Base-by-base conservation (phyloP, 768 basidiomycete genomes). In the Megacollybia marginata region DNA sequence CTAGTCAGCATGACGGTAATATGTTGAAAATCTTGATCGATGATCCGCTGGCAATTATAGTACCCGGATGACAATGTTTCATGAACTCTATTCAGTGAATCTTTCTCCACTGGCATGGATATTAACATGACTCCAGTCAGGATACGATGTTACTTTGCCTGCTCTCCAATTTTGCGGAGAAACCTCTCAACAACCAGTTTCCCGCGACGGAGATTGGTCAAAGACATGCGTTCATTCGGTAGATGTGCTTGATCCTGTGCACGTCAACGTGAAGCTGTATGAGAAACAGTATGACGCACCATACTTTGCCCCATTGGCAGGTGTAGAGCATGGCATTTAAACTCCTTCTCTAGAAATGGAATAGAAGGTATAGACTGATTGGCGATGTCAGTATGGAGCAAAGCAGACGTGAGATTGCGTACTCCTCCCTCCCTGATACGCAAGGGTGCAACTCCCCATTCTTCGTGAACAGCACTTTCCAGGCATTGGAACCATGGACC, bases 371-470 rank as follows among this genome's bases (percentile, higher is more conserved):
- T 92, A 6, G 91, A 92, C 92, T 94, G 56, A 40, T 52, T 13
- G 35, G 19, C 11, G 15, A 15, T 32, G 38, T 54, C 47, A 52
- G 44, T 8, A 50, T 55, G 18, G 49, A 31, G 49, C 12, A 48
- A 42, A n/a, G 23, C 10, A 33, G 15, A 15, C 13, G 35, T 48
- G 12, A 9, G 38, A 33, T 16, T 19, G 33, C 76, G 83, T 64
- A 92, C 90, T 34, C 94, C 94, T 62, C 94, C 94, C 72, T 96
- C 94, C 38, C 94, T 78, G 46, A 96, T 94, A 20, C 88, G 80
- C 53, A 96, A 65, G 4, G 95, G 95, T 52, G 83, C 76, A 40
- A 83, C 70, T 5, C 83, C 83, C 95, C 95, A 99, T 58, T 94
- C 91, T 42, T 88, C 83, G 45, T 75, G 71, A 0, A 99, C 82